These are phyloP conservation scores for Cercospora sp. DNA, from an alignment of 2,329 filamentous ascomycete species.

Conservation along the genomic window DNA sequence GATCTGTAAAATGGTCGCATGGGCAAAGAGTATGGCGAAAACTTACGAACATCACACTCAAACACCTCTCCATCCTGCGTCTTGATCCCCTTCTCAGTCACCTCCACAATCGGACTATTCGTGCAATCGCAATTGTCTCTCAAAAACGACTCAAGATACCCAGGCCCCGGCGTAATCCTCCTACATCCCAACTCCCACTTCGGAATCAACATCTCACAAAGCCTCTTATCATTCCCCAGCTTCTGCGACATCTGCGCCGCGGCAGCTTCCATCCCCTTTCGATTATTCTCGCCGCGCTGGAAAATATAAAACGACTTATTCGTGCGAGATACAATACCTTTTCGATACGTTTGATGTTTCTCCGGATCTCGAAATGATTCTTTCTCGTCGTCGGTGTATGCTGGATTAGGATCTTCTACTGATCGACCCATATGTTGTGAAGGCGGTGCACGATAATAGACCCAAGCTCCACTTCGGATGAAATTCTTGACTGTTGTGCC, in stretches of 20 bases:
- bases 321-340: not conserved
- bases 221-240: slow-evolving; percentile 39
- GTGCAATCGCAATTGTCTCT: slow-evolving; percentile 49
- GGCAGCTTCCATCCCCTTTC: slow-evolving; percentile 42
- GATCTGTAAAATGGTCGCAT: too few relatives aligned
- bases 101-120: slow-evolving; percentile 41
- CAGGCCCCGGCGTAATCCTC: slow-evolving; percentile 51
- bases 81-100: slow-evolving; percentile 41
- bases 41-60: slow-evolving; percentile 33
- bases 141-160: slow-evolving; percentile 53
- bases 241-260: slow-evolving; percentile 51
- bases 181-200: slow-evolving; percentile 44
- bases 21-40: too few relatives aligned
- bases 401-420: not conserved
- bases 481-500: slow-evolving; percentile 48
- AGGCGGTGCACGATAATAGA: not conserved
- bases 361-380: not conserved
- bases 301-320: not conserved
- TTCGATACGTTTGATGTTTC: not conserved
- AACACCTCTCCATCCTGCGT: slow-evolving; percentile 39
- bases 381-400: not conserved
- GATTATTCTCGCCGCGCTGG: not conserved
- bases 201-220: slow-evolving; percentile 44
- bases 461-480: slow-evolving; percentile 64
- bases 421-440: not conserved